phyloP scores from a whole-genome alignment of 768 basidiomycete genomes.

The Leccinum truebloodii region DNA sequence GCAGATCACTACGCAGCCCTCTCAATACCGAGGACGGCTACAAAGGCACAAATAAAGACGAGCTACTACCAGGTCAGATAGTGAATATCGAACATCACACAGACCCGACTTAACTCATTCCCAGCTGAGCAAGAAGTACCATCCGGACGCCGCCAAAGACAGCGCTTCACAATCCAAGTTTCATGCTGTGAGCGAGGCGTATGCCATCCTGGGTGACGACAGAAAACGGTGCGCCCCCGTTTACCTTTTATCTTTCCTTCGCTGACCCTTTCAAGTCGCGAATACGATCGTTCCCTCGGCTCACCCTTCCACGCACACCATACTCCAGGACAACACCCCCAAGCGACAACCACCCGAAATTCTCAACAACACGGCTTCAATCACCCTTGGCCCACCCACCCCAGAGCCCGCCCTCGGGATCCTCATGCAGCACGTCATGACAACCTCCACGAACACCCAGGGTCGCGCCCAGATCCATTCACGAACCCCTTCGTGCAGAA shows the following conservation, averaged over 20 bases:
- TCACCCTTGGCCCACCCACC: slow-evolving; percentile 29
- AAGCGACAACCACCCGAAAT: slow-evolving; percentile 31
- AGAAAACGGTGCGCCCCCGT: slow-evolving; percentile 39
- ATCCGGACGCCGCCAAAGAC: slow-evolving; percentile 47
- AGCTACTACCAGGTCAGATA: slow-evolving; percentile 32
- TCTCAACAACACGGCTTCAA: slow-evolving; percentile 28
- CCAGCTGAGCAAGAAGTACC: slow-evolving; percentile 50
- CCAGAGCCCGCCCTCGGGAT: slow-evolving; percentile 23
- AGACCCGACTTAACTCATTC: background rate
- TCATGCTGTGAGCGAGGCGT: slow-evolving; percentile 49
- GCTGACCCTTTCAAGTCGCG: slow-evolving; percentile 25
- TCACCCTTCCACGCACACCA: slow-evolving; percentile 13
- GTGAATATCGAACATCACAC: too few relatives aligned
- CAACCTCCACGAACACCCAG: slow-evolving; percentile 9
- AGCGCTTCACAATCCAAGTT: slow-evolving; percentile 40
- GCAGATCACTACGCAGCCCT: slow-evolving; percentile 32
- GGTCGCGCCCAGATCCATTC: slow-evolving; percentile 24
- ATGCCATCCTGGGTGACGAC: slow-evolving; percentile 45
- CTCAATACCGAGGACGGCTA: slow-evolving; percentile 29
- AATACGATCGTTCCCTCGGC: slow-evolving; percentile 30
- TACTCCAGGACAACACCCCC: slow-evolving; percentile 25
- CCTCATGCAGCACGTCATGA: slow-evolving; percentile 13
- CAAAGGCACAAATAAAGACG: slow-evolving; percentile 36
- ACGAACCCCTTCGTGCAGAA: slow-evolving; percentile 27
- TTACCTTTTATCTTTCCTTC: background rate